Conservation (phyloP, 2,329 filamentous ascomycete species). For the Periconia macrospinosa region DNA sequence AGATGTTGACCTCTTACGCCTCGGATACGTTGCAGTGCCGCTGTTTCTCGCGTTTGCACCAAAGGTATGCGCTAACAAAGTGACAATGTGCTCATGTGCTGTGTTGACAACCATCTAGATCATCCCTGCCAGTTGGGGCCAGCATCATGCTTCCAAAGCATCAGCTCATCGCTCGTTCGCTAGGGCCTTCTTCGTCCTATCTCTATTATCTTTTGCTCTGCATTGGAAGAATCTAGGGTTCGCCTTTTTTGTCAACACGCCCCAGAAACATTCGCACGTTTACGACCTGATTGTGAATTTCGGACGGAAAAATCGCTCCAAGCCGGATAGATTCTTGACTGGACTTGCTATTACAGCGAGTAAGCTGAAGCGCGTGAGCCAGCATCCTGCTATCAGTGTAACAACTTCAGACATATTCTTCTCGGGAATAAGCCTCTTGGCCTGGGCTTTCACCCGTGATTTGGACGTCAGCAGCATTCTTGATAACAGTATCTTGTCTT, state of each 20-base stretch:
- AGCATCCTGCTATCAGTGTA: constrained; percentile 61
- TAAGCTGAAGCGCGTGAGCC: constrained; percentile 54
- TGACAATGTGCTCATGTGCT: background rate
- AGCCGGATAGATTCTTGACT: constrained; percentile 27
- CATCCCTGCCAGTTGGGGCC: constrained; percentile 56
- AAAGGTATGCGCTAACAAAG: constrained; percentile 19
- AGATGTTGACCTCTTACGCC: constrained; percentile 25
- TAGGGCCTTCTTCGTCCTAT: constrained; percentile 53
- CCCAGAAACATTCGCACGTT: constrained; percentile 46
- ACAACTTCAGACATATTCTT: constrained; percentile 63
- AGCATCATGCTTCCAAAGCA: constrained; percentile 45
- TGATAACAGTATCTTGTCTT: constrained; percentile 33
- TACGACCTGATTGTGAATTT: constrained; percentile 46
- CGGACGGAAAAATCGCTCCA: constrained; percentile 48
- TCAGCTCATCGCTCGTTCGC: constrained; percentile 47
- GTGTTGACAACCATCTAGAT: constrained; percentile 19
- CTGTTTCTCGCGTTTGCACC: constrained; percentile 40
- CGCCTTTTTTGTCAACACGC: constrained; percentile 52
- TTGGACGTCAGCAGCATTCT: constrained; percentile 57
- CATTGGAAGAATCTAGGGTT: constrained; percentile 50
- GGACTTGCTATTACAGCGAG: constrained; percentile 29
- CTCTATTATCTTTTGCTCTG: constrained; percentile 48
- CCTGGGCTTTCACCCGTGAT: constrained; percentile 61
- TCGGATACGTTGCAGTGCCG: constrained; percentile 33
- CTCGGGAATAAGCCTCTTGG: constrained; percentile 55